Percentiles rank a stretch among this genome's conserved stretches.
phyloP scores from a whole-genome alignment of 1,284 basidiomycete genomes.

The Kalmanozyma brasiliensis region DNA sequence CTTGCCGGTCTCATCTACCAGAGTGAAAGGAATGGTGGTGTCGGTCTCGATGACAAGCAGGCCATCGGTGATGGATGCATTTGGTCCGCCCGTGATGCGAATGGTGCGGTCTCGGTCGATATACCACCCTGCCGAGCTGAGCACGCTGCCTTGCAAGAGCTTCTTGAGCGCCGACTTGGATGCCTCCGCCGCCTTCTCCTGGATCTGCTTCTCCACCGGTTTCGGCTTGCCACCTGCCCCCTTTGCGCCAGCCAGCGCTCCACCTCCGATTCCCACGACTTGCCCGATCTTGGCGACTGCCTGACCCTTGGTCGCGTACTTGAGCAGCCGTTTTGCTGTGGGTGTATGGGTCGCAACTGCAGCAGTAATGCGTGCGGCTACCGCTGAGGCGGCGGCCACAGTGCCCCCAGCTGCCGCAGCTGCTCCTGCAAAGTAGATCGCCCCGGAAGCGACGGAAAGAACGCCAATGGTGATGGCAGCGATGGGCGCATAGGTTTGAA shows the following conservation, averaged over 20 bases:
- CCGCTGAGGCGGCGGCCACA: conserved; percentile 43
- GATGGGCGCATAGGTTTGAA: conserved; percentile 56
- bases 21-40: conserved; percentile 38
- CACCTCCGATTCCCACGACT: conserved; percentile 57
- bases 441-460: conserved; percentile 53
- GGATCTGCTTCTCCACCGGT: conserved; percentile 39
- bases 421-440: conserved; percentile 55
- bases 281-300: conserved; percentile 54
- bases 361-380: conserved; percentile 43
- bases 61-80: conserved; percentile 47
- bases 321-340: conserved; percentile 48
- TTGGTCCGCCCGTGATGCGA: conserved; percentile 54
- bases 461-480: conserved; percentile 51
- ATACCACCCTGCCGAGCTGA: conserved; percentile 60
- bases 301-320: conserved; percentile 55
- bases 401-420: conserved; percentile 49
- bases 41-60: conserved; percentile 59
- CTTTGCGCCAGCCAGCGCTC: conserved; percentile 37
- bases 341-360: conserved; percentile 48
- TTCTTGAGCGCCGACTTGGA: conserved; percentile 50
- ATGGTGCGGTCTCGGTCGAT: conserved; percentile 57
- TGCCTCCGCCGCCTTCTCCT: conserved; percentile 34
- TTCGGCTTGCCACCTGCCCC: conserved; percentile 37
- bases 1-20: conserved; percentile 56
- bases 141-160: conserved; percentile 52